Base-by-base conservation (phyloP, 2,329 filamentous ascomycete genomes). In the Amesomyces nigricolor region DNA sequence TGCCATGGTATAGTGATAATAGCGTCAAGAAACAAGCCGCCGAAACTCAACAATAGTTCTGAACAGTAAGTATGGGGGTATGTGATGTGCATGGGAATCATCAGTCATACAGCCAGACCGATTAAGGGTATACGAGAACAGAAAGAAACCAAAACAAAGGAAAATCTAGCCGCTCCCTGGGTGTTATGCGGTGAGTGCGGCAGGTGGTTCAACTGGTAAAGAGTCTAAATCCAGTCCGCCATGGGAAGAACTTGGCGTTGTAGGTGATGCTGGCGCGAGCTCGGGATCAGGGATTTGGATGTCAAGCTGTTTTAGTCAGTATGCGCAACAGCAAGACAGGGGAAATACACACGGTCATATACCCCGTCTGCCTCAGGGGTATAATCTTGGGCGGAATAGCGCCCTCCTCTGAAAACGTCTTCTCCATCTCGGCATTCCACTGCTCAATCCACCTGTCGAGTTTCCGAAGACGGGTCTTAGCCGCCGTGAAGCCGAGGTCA, bases 391-490 rank as follows among this genome's bases (percentile, higher is more conserved):
- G 89, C 26, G 78, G 73, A 45, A 75, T 70, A 22, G 71, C 70
- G 30, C 73, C 72, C 30, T 81, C 80, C 17, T 81, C 80, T 3
- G 74, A 73, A 52, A 73, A 64, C 4, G 75, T 73, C 67, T 78
- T 80, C 65, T 83, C 82, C 78, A 85, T 82, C 59, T 89, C 82
- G 8, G 70, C 68, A 68, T 99, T 99, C 91, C 92, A 96, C 57
- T 83, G 79, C 61, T 95, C 88, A 52, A 99, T 80, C 84, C 89
- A 96, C 38, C 70, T 71, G 72, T 99, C 94, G 16, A 96, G 73
- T 9, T 74, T 78, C 53, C 78, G 80, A 45, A 96, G 70, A 53
- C 85, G 80, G 19, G 77, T 75, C 74, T 97, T 97, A 57, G 87
- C 80, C 8, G 80, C 83, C 3, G 88, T 88, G 37, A 89, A 72